phyloP scores from a whole-genome alignment of 768 basidiomycete genomes.

The Cantharellus anzutake region DNA sequence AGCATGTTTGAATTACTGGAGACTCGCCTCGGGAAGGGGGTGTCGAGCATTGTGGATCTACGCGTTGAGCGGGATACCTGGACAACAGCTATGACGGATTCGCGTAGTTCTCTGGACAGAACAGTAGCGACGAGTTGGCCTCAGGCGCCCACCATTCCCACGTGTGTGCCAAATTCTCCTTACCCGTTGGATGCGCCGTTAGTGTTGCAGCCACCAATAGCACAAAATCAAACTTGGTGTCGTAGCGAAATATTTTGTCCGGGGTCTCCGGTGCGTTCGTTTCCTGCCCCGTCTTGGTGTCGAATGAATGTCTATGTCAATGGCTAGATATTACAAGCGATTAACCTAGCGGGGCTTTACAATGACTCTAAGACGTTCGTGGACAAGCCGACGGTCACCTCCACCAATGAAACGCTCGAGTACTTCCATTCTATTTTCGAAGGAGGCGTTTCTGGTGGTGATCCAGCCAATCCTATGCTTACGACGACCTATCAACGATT shows the following conservation, averaged over 20 bases:
- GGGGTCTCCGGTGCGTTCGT: constrained; percentile 34
- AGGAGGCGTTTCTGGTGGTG: not conserved
- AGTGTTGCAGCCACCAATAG: constrained; percentile 44
- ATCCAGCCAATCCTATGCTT: constrained; percentile 3
- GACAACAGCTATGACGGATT: no score
- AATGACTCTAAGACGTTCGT: constrained; percentile 76
- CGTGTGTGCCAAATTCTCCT: constrained; percentile 36
- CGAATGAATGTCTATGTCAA: not conserved
- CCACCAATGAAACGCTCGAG: constrained; percentile 41
- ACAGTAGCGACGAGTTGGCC: no score
- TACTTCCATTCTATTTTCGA: constrained; percentile 27
- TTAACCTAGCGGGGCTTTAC: constrained; percentile 59
- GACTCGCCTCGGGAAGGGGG: no score
- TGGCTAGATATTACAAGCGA: constrained; percentile 57
- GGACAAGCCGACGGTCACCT: constrained; percentile 66
- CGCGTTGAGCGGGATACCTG: no score
- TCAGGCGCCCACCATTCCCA: no score
- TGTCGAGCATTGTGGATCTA: no score
- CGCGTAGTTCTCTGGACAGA: no score
- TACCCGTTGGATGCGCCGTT: constrained; percentile 24
- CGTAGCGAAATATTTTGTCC: constrained; percentile 62
- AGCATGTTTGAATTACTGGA: no score
- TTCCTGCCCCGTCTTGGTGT: not conserved
- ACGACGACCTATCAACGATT: constrained; percentile 42
- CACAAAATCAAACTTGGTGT: constrained; percentile 63